Percentiles rank a stretch among this genome's conserved stretches.
phyloP scores from a whole-genome alignment of 2,329 filamentous ascomycete genomes.

The Hypoxylon sp. region DNA sequence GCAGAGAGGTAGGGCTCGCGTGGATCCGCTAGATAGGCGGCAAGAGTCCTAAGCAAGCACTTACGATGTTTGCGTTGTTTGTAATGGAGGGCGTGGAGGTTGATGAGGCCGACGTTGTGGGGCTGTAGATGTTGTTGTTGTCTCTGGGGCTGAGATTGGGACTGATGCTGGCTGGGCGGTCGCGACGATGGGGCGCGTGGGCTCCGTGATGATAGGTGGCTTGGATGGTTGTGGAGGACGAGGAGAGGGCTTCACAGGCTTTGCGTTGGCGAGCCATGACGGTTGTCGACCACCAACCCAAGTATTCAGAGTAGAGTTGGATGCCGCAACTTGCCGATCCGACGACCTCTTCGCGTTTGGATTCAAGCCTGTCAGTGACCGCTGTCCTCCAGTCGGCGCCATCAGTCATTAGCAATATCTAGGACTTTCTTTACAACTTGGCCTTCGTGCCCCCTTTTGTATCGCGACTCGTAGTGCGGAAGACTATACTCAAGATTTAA shows the following conservation, averaged over 20 bases:
- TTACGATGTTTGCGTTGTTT: conserved; percentile 46
- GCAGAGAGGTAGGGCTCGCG: background rate
- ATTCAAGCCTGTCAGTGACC: conserved; percentile 32
- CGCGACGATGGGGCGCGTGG: conserved; percentile 29
- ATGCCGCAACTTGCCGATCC: conserved; percentile 55
- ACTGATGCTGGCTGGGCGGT: conserved; percentile 29
- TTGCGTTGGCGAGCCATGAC: conserved; percentile 55
- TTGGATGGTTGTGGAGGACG: conserved; percentile 46
- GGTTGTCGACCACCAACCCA: conserved; percentile 58
- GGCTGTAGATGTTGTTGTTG: conserved; percentile 18
- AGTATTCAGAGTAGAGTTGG: conserved; percentile 60
- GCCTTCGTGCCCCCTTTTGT: conserved; percentile 33
- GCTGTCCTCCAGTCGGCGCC: conserved; percentile 48
- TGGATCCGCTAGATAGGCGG: background rate
- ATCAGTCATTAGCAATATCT: conserved; percentile 41
- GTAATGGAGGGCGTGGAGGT: conserved; percentile 25
- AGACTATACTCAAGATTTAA: conserved; percentile 27
- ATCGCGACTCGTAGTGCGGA: conserved; percentile 27
- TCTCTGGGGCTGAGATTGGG: conserved; percentile 22
- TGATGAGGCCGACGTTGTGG: conserved; percentile 22
- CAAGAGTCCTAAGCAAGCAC: conserved; percentile 23
- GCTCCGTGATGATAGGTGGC: conserved; percentile 29
- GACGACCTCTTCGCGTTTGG: conserved; percentile 20
- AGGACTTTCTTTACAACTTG: conserved; percentile 28
- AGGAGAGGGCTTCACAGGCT: conserved; percentile 52